Percentiles rank a stretch among this genome's conserved stretches.
Evolutionary conservation across 169 alveolate species (phyloP).

Genomic region (Amoebophrya sp.): DNA sequence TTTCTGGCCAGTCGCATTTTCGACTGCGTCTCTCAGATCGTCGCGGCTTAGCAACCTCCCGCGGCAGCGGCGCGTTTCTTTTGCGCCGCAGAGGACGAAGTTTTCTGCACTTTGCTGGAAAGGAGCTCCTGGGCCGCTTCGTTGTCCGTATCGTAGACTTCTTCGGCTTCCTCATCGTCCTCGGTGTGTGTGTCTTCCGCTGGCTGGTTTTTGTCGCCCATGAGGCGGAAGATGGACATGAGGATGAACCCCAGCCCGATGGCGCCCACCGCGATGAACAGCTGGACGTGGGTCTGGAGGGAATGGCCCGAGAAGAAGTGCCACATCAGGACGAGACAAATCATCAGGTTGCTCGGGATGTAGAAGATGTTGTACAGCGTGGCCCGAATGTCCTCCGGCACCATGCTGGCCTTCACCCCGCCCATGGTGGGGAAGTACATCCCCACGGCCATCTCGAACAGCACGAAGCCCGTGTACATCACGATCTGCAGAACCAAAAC

Average conservation of each 20-base stretch:
- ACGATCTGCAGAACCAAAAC: neutral
- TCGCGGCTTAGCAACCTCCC: too few relatives aligned
- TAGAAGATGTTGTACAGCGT: slow-evolving; percentile 21
- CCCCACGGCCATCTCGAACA: neutral
- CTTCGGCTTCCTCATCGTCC: neutral
- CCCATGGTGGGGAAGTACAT: slow-evolving; percentile 11
- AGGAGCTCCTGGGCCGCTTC: too few relatives aligned
- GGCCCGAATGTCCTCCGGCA: neutral
- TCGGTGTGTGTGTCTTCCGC: neutral
- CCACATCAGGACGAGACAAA: neutral
- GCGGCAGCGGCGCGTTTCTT: too few relatives aligned
- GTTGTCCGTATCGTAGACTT: neutral
- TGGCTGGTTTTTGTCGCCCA: neutral
- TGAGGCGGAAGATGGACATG: neutral
- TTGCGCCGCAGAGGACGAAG: too few relatives aligned
- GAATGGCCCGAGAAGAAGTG: neutral
- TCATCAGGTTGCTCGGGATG: neutral
- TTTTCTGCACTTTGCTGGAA: too few relatives aligned
- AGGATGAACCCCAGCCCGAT: neutral
- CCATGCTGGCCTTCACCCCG: neutral
- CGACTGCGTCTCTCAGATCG: too few relatives aligned
- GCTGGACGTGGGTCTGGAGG: neutral
- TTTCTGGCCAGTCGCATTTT: too few relatives aligned
- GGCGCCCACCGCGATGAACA: neutral
- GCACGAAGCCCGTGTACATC: neutral